Base-by-base conservation (phyloP, 306 rosid species). In the Prunus campanulata region DNA sequence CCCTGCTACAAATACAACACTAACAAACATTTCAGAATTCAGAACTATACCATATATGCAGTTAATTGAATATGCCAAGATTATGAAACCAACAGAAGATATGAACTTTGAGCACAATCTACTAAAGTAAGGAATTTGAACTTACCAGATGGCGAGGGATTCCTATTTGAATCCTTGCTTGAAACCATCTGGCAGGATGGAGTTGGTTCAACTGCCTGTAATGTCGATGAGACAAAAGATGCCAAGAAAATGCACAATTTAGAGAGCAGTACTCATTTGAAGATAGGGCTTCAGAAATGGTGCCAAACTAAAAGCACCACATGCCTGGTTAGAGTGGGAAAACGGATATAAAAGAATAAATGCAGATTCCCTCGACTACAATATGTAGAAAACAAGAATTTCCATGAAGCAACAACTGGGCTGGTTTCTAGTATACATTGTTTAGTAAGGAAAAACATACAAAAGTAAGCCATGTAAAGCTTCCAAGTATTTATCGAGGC, bases 141-240 rank as follows among this genome's bases (percentile, higher is more conserved):
- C 71, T 67, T 81, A 90, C 97, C 90, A 20, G 75, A 71, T 27
- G 86, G 77, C 63, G 68, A 59, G 73, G 89, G 85, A 51, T 79
- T 90, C 70, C 83, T 77, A 79, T 71, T 80, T 59, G 83, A 79
- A 80, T 85, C 89, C 81, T 79, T 85, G 68, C 78, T 70, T 35
- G 78, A 74, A 68, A 64, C 64, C 68, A 63, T 68, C 77, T 51
- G 84, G 86, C 81, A 50, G 2, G 78, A 80, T 63, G 93, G 71
- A 82, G 86, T 80, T 76, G 86, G 83, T 72, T 85, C 87, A 48
- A 80, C 75, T 62, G 83, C 60, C 97, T 91, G 84, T 80, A 82
- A 77, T 49, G 71, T 48, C 47, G 49, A 81, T 32, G 65, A 68
- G 67, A 76, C 29, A 74, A 51, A 79, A 74, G 48, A 71, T 29